A percentile compares a stretch with the other conserved stretches of the same genome.
Conservation (phyloP, 192 early-diverging fungal species). For the Geosiphon pyriformis region DNA sequence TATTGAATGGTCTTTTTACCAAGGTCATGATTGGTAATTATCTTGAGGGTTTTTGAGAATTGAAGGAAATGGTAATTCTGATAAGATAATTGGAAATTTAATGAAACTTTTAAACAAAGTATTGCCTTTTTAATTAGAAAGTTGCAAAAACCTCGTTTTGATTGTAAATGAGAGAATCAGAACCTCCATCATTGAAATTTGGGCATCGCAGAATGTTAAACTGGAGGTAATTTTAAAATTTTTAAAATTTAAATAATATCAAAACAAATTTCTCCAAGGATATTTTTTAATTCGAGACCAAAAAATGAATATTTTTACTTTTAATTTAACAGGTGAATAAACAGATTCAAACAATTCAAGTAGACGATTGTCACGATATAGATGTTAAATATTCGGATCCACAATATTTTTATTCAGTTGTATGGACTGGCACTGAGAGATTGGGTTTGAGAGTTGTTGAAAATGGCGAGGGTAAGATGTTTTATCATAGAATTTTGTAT, state of each 20-base stretch:
- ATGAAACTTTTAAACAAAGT: no score
- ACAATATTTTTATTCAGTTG: constrained; percentile 10
- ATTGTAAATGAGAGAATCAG: constrained; percentile 16
- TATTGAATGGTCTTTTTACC: constrained; percentile 8
- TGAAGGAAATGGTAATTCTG: not conserved
- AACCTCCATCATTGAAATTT: constrained; percentile 21
- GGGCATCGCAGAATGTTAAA: constrained; percentile 10
- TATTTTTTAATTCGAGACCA: not conserved
- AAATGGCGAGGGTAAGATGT: constrained; percentile 12
- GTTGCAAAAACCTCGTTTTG: constrained; percentile 16
- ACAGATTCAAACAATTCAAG: constrained; percentile 21
- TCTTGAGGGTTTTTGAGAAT: not conserved
- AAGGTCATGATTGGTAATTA: constrained; percentile 21
- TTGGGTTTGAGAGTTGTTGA: constrained; percentile 13
- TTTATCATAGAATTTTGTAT: not conserved
- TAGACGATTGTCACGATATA: constrained; percentile 20
- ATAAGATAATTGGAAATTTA: not conserved
- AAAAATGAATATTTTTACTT: not conserved
- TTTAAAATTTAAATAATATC: not conserved
- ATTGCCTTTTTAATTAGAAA: constrained; percentile 6
- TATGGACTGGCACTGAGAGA: constrained; percentile 4
- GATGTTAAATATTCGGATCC: constrained; percentile 8
- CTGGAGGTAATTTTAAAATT: not conserved
- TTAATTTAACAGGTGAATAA: constrained; percentile 13
- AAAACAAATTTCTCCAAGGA: not conserved